Evolutionary conservation across 2,329 filamentous ascomycete species (phyloP).

Genomic region (Alternaria hordeiaustralica): DNA sequence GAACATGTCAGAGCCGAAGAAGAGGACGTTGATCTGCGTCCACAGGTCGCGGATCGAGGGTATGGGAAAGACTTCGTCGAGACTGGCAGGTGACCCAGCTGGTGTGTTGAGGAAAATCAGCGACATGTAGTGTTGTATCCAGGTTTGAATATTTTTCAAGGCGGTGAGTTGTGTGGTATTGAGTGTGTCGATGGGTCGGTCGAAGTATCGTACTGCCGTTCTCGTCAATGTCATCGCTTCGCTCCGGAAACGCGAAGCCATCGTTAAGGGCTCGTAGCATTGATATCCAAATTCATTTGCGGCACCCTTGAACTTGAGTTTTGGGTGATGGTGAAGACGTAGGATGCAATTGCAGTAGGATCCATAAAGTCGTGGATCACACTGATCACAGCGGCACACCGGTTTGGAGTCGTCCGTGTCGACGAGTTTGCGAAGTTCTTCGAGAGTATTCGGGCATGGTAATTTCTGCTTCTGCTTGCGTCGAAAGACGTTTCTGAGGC

Average conservation of each 20-base stretch:
- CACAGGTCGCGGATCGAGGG: not conserved
- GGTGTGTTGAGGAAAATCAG: not conserved
- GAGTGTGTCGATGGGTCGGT: not conserved
- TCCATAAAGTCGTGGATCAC: not conserved
- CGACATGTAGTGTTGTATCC: not conserved
- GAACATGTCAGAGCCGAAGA: not conserved
- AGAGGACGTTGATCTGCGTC: not conserved
- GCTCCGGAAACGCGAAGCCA: not conserved
- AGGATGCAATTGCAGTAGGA: not conserved
- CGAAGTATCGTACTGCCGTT: not conserved
- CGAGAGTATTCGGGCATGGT: not conserved
- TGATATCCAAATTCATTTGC: constrained; percentile 4
- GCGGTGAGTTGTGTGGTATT: not conserved
- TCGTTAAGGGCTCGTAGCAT: not conserved
- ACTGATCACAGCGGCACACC: not conserved
- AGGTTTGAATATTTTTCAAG: not conserved
- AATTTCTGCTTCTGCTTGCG: not conserved
- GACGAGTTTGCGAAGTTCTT: not conserved
- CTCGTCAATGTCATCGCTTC: not conserved
- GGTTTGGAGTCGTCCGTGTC: not conserved
- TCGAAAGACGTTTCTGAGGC: not conserved
- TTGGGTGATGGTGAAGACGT: not conserved
- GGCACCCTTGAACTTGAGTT: constrained; percentile 1
- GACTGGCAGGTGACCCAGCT: not conserved
- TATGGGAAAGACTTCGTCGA: not conserved